Evolutionary conservation across 495 filamentous ascomycete genomes (phyloP).

Genomic region (Aspergillus indologenus): DNA sequence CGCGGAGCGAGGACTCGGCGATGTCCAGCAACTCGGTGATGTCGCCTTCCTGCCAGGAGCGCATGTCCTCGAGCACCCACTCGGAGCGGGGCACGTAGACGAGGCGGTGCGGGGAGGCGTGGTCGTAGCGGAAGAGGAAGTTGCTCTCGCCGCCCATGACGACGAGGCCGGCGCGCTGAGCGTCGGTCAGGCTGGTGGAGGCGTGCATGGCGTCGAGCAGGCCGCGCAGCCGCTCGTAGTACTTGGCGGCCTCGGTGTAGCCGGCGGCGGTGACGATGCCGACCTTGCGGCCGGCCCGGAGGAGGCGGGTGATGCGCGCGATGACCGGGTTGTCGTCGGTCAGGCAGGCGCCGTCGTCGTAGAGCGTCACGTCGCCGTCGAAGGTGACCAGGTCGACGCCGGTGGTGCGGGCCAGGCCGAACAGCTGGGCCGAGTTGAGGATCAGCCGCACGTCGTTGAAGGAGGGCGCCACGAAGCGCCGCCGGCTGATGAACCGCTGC

Average conservation of each 20-base stretch:
- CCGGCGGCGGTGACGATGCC: conserved; percentile 97
- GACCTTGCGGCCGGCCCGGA: conserved; percentile 62
- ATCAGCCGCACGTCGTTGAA: conserved; percentile 96
- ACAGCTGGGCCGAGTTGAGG: conserved; percentile 90
- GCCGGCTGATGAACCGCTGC: conserved; percentile 79
- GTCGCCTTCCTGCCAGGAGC: conserved; percentile 72
- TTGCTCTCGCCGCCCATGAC: conserved; percentile 92
- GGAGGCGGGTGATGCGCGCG: conserved; percentile 65
- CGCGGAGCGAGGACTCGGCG: conserved; percentile 75
- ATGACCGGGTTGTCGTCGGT: conserved; percentile 73
- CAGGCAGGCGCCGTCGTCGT: conserved; percentile 85
- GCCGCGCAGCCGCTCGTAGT: conserved; percentile 80
- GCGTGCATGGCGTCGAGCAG: conserved; percentile 77
- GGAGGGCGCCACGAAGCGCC: conserved; percentile 91
- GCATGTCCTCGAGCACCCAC: conserved; percentile 89
- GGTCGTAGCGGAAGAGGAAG: conserved; percentile 76
- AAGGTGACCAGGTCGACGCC: conserved; percentile 81
- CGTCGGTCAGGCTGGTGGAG: conserved; percentile 51
- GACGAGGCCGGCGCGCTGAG: conserved; percentile 72
- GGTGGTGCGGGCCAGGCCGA: conserved; percentile 67
- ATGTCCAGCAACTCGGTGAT: conserved; percentile 78
- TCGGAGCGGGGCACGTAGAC: conserved; percentile 61
- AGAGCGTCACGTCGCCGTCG: conserved; percentile 95
- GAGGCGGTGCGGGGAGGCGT: conserved; percentile 31
- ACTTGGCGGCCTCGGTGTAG: conserved; percentile 80